Percentiles rank a stretch among this genome's conserved stretches.
Conservation (phyloP, 345 rosid species). For the Eucalyptus curtisii region DNA sequence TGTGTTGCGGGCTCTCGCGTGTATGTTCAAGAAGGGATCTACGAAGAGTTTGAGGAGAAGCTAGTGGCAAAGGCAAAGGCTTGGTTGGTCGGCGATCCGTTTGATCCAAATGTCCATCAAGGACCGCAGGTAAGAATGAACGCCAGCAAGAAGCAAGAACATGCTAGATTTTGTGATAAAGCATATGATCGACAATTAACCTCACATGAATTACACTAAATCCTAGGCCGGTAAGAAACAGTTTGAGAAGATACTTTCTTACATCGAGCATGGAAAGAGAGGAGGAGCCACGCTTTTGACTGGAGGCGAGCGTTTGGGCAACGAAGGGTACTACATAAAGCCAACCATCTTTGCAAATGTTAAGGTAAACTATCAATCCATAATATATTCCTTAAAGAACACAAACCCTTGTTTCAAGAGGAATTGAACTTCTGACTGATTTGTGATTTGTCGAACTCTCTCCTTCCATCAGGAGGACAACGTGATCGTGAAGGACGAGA, state of each 20-base stretch:
- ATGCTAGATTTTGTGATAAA: background rate
- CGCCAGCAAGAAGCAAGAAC: background rate
- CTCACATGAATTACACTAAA: background rate
- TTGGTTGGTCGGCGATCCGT: constrained; percentile 67
- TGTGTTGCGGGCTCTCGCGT: constrained; percentile 73
- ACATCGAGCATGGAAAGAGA: constrained; percentile 54
- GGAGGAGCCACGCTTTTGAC: constrained; percentile 60
- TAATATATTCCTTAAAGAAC: background rate
- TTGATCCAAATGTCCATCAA: constrained; percentile 26
- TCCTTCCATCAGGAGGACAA: constrained; percentile 39
- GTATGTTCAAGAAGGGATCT: constrained; percentile 70
- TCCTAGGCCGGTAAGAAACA: constrained; percentile 42
- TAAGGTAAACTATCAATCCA: constrained; percentile 16
- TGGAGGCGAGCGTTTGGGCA: constrained; percentile 39
- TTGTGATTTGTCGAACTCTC: background rate
- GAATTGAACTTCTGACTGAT: background rate
- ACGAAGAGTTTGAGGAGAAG: constrained; percentile 38
- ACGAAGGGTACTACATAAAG: constrained; percentile 53
- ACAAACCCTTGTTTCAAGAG: background rate
- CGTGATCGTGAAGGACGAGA: constrained; percentile 59
- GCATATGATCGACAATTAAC: background rate
- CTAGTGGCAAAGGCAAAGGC: constrained; percentile 40
- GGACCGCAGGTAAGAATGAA: constrained; percentile 64
- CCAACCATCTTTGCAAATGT: constrained; percentile 68
- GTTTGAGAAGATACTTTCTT: constrained; percentile 39